Evolutionary conservation across 169 alveolate genomes (phyloP).

Genomic region (Cryptosporidium baileyi): DNA sequence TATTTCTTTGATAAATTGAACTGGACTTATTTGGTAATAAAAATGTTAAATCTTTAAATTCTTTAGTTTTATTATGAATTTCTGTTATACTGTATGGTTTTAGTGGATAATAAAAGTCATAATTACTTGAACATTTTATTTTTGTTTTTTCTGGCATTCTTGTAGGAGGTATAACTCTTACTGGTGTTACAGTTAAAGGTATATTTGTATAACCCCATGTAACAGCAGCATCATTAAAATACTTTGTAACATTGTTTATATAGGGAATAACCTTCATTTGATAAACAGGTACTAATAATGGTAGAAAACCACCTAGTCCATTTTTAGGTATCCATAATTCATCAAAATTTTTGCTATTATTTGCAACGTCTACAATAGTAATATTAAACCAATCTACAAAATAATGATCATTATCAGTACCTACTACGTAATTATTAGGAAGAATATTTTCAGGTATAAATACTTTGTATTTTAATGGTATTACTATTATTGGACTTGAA

Average conservation of each 20-base stretch:
- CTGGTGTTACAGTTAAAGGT: conserved; percentile 60
- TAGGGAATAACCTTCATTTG: conserved; percentile 67
- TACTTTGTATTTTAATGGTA: conserved; percentile 42
- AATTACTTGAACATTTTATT: conserved; percentile 45
- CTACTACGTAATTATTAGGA: conserved; percentile 26
- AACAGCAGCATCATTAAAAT: conserved; percentile 48
- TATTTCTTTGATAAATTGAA: conserved; percentile 41
- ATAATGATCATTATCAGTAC: conserved; percentile 38
- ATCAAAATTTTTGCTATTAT: background rate
- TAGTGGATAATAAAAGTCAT: conserved; percentile 46
- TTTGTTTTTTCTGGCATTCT: conserved; percentile 4
- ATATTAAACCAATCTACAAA: conserved; percentile 38
- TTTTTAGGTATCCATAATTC: conserved; percentile 34
- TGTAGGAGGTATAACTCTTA: conserved; percentile 52
- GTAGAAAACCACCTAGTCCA: conserved; percentile 60
- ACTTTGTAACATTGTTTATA: conserved; percentile 26
- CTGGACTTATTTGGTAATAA: conserved; percentile 19
- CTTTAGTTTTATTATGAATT: background rate
- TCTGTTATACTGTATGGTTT: conserved; percentile 21
- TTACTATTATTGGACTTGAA: background rate
- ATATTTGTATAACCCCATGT: conserved; percentile 65
- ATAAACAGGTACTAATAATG: conserved; percentile 35
- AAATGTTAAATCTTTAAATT: conserved; percentile 5
- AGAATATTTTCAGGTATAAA: conserved; percentile 49
- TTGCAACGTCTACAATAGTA: conserved; percentile 15